Base-by-base conservation (phyloP, 495 filamentous ascomycete species). In the Lophiotrema nucula region DNA sequence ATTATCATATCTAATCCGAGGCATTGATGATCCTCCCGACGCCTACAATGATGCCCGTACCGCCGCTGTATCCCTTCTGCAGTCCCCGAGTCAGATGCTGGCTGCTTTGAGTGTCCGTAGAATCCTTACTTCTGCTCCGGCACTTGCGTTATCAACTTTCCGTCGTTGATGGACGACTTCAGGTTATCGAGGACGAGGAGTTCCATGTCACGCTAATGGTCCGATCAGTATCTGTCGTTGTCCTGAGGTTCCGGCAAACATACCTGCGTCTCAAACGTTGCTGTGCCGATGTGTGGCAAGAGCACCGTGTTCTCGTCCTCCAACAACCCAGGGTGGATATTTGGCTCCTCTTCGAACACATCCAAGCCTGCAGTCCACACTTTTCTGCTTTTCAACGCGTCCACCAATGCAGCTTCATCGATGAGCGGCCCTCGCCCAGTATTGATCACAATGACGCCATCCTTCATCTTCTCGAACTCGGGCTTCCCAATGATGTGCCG, bases 281-380 rank as follows among this genome's bases (percentile, higher is more conserved):
- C 56, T 18, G 70, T 73, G 2, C 70, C 70, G 24, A 73, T 64
- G 53, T 73, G 70, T 25, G 70, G 70, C 56, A 73, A 26, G 28
- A 73, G 47, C 21, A 71, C 65, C n/a, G 66, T 67, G 42, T 69
- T 70, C 46, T 59, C 45, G 27, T 63, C 62, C 52, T 66, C 49
- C 45, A 73, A 27, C 58, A 73, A 38, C 2, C 68, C 69, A 6
- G 58, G 59, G 42, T 67, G 60, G 19, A 68, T 57, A 37, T 67
- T 62, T 16, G 72, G 72, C 61, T 74, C 72, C 33, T 73, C 67
- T 39, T 73, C 71, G 42, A 70, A 73, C 21, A 74, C 72, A 47
- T 74, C 72, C 38, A 74, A 46, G 3, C 72, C 72, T 0, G 64
- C 70, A 1, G 60, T 60, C 58, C 62, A 71, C 3, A 74, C 69